Evolutionary conservation across 2,329 filamentous ascomycete genomes (phyloP).

Genomic region (Penicillium sp.): DNA sequence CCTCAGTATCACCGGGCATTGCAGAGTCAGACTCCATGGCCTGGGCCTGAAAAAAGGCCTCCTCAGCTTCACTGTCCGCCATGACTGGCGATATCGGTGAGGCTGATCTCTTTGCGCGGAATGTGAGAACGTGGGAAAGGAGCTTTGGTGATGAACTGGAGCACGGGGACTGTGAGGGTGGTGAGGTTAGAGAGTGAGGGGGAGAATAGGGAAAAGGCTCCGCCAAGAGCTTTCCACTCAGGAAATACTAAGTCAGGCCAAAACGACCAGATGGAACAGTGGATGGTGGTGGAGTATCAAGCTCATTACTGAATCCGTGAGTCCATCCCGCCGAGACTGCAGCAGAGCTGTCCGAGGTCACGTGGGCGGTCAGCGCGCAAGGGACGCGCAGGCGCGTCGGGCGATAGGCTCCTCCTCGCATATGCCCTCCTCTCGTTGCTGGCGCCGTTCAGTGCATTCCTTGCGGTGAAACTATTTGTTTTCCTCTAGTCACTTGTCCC

Average conservation of each 20-base stretch:
- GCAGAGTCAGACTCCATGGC: slow-evolving; percentile 43
- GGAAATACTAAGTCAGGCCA: not conserved
- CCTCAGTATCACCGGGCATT: slow-evolving; percentile 50
- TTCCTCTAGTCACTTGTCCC: slow-evolving; percentile 14
- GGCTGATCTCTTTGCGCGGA: slow-evolving; percentile 4
- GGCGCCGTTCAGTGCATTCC: slow-evolving; percentile 18
- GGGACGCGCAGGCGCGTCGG: slow-evolving; percentile 33
- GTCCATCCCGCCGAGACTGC: slow-evolving; percentile 27
- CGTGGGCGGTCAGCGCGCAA: slow-evolving; percentile 38
- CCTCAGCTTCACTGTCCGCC: slow-evolving; percentile 57
- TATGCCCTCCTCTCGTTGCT: slow-evolving; percentile 9
- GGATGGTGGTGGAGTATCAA: not conserved
- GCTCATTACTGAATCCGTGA: slow-evolving; percentile 3
- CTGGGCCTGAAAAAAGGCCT: slow-evolving; percentile 56
- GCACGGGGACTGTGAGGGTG: slow-evolving; percentile 1
- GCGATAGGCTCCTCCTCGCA: slow-evolving; percentile 22
- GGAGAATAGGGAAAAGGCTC: not conserved
- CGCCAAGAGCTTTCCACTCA: not conserved
- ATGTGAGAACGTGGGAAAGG: not conserved
- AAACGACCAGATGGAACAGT: not conserved
- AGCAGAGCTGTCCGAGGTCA: slow-evolving; percentile 21
- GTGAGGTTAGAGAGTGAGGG: not conserved
- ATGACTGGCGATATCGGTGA: slow-evolving; percentile 34
- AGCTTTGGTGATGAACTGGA: not conserved
- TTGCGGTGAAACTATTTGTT: slow-evolving; percentile 28